Conservation (phyloP, 305 asterid genomes). For the Rubia tinctorum region DNA sequence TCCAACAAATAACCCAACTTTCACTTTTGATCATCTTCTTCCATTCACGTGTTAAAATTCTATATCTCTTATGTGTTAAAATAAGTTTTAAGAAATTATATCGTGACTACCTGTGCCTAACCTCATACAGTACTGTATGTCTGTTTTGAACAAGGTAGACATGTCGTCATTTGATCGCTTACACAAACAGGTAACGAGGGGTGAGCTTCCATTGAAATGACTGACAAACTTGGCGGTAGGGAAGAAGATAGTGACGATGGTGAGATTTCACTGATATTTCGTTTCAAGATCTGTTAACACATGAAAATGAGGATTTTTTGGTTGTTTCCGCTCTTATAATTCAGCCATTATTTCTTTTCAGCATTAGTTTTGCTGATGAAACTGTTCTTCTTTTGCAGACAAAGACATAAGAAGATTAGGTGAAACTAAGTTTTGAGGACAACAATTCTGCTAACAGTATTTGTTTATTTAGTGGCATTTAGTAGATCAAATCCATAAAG, state of each 20-base stretch:
- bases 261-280: constrained; percentile 58
- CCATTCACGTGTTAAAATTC: not conserved
- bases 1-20: not conserved
- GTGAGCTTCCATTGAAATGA: constrained; percentile 44
- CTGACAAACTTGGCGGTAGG: constrained; percentile 35
- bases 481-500: constrained; percentile 35
- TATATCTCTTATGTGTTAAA: no score
- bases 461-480: constrained; percentile 25
- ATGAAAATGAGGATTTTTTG: constrained; percentile 86
- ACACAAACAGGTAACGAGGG: constrained; percentile 56
- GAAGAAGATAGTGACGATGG: constrained; percentile 43
- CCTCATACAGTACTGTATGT: not conserved
- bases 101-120: no score
- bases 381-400: constrained; percentile 44
- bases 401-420: constrained; percentile 58
- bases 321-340: constrained; percentile 24
- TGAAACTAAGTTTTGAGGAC: constrained; percentile 38
- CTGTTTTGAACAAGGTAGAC: constrained; percentile 57
- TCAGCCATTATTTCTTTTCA: constrained; percentile 4
- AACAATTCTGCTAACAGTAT: constrained; percentile 20
- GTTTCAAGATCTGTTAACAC: constrained; percentile 76
- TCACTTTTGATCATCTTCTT: no score
- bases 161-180: constrained; percentile 72
- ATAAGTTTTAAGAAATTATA: no score
- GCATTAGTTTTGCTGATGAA: constrained; percentile 9